Percentiles rank a stretch among this genome's conserved stretches.
phyloP scores from a whole-genome alignment of 495 filamentous ascomycete species.

The Ascobolus immersus region DNA sequence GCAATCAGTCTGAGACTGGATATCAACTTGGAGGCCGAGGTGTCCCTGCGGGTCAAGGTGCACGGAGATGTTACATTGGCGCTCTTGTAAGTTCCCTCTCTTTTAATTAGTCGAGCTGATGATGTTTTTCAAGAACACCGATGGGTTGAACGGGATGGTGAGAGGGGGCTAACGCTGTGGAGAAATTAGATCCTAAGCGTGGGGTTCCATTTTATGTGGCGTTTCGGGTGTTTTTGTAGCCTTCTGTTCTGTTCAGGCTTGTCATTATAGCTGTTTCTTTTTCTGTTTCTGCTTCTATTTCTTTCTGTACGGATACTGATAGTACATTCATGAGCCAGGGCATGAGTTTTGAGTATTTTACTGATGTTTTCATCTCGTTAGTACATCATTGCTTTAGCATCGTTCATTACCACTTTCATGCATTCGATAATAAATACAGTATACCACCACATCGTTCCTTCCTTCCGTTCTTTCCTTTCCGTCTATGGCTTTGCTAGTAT shows the following conservation, averaged over 20 bases:
- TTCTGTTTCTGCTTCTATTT: neutral
- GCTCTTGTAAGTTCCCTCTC: constrained; percentile 40
- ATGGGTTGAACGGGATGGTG: too few relatives aligned
- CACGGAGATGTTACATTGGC: constrained; percentile 71
- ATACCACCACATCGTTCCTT: neutral
- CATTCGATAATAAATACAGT: neutral
- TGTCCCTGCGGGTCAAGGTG: constrained; percentile 76
- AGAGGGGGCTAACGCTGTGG: too few relatives aligned
- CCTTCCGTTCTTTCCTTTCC: constrained; percentile 7
- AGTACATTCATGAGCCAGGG: neutral
- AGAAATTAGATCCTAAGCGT: too few relatives aligned
- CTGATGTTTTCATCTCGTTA: neutral
- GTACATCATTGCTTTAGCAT: neutral
- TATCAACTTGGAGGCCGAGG: constrained; percentile 70
- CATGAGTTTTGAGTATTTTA: neutral
- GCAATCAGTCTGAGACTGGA: constrained; percentile 56
- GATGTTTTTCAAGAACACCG: too few relatives aligned
- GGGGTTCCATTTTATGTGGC: too few relatives aligned
- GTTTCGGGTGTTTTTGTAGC: neutral
- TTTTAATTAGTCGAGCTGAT: too few relatives aligned
- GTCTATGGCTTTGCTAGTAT: constrained; percentile 27
- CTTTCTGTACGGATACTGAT: neutral
- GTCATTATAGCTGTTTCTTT: neutral
- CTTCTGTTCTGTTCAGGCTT: neutral
- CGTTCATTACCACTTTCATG: neutral